Conservation (phyloP, 441 rosid species). For the Populus tomentosa region DNA sequence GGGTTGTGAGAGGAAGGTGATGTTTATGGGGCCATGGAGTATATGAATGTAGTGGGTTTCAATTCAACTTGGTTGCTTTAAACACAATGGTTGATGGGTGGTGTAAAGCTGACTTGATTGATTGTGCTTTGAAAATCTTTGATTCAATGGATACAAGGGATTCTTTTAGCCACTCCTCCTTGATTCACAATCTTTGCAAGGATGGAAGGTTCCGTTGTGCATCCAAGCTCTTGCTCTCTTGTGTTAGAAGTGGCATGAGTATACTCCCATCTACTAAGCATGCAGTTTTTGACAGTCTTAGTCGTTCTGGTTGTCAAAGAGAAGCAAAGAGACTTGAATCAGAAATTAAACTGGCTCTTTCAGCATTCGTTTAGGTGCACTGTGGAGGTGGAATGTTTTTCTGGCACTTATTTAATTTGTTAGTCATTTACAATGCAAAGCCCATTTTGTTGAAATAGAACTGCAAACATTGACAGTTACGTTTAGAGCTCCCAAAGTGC, state of each 20-base stretch:
- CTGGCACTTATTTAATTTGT: not conserved
- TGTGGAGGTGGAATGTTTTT: not conserved
- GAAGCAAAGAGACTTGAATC: constrained; percentile 56
- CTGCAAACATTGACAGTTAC: not conserved
- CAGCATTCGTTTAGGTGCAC: not conserved
- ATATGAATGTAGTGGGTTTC: constrained; percentile 44
- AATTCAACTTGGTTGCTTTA: constrained; percentile 46
- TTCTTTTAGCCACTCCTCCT: constrained; percentile 63
- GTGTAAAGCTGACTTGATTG: constrained; percentile 58
- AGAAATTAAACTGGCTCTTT: constrained; percentile 39
- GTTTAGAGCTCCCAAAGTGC: not conserved
- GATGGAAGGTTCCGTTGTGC: constrained; percentile 54
- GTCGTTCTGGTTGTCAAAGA: constrained; percentile 39
- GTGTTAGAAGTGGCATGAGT: constrained; percentile 54
- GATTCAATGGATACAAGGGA: constrained; percentile 64
- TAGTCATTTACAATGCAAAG: not conserved
- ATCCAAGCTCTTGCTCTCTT: constrained; percentile 55
- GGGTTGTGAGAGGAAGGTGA: constrained; percentile 61
- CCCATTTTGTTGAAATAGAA: not conserved
- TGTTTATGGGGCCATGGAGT: constrained; percentile 47
- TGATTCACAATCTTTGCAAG: constrained; percentile 78
- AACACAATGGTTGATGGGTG: constrained; percentile 63
- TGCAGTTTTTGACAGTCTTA: constrained; percentile 62
- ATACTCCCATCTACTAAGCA: constrained; percentile 53
- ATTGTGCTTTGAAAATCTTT: constrained; percentile 45